Percentiles rank a stretch among this genome's conserved stretches.
Evolutionary conservation across 169 alveolate genomes (phyloP).

Genomic region (Cryptosporidium felis): DNA sequence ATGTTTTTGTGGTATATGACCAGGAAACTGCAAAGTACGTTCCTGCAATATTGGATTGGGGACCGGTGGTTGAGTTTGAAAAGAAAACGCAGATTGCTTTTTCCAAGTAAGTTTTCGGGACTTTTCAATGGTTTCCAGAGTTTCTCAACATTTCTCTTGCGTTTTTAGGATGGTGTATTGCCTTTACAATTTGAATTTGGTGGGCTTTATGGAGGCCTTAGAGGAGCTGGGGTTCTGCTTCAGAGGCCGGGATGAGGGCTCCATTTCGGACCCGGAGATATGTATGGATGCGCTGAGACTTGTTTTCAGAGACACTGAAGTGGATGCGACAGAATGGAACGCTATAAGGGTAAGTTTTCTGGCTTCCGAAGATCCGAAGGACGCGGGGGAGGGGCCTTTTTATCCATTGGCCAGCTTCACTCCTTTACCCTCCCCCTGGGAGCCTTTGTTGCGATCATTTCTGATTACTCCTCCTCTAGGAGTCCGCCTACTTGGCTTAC

Average conservation of each 20-base stretch:
- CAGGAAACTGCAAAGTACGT: constrained; percentile 48
- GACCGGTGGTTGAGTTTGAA: constrained; percentile 81
- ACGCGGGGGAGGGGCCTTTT: too few species aligned
- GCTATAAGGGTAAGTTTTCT: constrained; percentile 39
- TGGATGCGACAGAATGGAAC: constrained; percentile 45
- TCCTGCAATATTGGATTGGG: constrained; percentile 87
- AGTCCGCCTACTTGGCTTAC: constrained; percentile 62
- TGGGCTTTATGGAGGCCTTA: constrained; percentile 84
- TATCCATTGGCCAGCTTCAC: too few species aligned
- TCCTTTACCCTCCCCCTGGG: too few species aligned
- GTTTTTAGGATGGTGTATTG: constrained; percentile 75
- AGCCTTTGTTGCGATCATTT: too few species aligned
- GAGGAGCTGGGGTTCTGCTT: constrained; percentile 86
- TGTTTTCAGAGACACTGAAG: constrained; percentile 76
- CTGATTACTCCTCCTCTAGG: constrained; percentile 3
- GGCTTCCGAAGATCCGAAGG: too few species aligned
- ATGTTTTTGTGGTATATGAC: constrained; percentile 80
- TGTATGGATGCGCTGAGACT: constrained; percentile 82
- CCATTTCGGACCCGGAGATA: constrained; percentile 82
- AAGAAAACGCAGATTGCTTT: constrained; percentile 79
- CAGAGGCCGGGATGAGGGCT: constrained; percentile 73
- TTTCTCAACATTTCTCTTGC: neutral
- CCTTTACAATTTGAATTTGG: constrained; percentile 80
- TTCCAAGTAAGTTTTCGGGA: constrained; percentile 76
- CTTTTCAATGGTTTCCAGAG: neutral